Base-by-base conservation (phyloP, 148 eudicot species). In the Rhododendron mucronatum region DNA sequence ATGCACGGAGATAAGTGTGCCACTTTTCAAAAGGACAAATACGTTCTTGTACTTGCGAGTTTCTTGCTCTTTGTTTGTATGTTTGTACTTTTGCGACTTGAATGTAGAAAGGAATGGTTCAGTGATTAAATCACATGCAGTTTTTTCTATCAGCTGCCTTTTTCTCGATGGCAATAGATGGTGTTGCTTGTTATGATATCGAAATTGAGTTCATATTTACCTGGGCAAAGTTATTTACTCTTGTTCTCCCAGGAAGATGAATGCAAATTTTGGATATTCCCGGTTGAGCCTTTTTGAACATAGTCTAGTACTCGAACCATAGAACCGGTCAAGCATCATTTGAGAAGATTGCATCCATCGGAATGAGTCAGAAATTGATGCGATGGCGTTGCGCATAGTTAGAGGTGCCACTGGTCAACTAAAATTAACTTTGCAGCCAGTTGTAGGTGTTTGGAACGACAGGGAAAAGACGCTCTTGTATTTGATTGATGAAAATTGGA, bases 1-100 rank as follows among this genome's bases (percentile, higher is more conserved):
- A 91, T 85, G 86, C 83, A 71, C 81, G 90, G 13, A 90, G 89
- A 89, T 93, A 89, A 85, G 80, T 45, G 67, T 76, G 44, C 30
- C 55, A 20, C 48, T 71, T 39, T 63, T 84, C 8, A 13, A 45
- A 33, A 61, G 63, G 81, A 84, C 20, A 20, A 30, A 47, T 10
- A 45, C 12, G 45, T 83, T 57, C 84, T 67, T 73, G 13, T 48
- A 47, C 18, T 35, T 50, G 1, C 1, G 26, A 37, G 77, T 37
- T 39, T 75, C 79, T 39, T 7, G 79, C n/a, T 75, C 47, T 37
- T 39, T 39, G 48, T 75, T 75, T 75, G 47, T 75, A 37, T 75
- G 45, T 48, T 84, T 69, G 18, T 21, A 26, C 37, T 50, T 74
- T 37, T 35, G 35, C 2, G 16, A 71, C 7, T 18, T 50, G 33